Conservation (phyloP, 768 basidiomycete species). For the Trametes gibbosa region DNA sequence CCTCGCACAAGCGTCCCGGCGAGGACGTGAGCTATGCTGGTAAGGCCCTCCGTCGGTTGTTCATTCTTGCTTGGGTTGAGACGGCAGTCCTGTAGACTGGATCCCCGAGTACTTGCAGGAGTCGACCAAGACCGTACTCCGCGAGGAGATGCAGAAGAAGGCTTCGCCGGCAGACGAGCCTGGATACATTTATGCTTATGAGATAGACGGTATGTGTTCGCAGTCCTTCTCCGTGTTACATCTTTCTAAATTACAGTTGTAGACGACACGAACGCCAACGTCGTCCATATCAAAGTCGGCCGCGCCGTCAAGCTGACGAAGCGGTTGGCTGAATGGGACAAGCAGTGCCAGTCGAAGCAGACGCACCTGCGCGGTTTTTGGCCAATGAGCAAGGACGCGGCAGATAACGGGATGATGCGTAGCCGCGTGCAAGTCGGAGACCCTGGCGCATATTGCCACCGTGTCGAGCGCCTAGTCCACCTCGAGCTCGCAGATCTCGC, state of each 20-base stretch:
- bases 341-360: conserved; percentile 76
- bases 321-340: conserved; percentile 76
- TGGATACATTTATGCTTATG: conserved; percentile 82
- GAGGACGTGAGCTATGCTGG: conserved; percentile 10
- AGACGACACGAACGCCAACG: conserved; percentile 36
- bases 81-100: conserved; percentile 46
- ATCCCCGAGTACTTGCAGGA: conserved; percentile 62
- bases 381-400: conserved; percentile 51
- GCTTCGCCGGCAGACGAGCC: conserved; percentile 55
- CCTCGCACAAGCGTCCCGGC: conserved; percentile 13
- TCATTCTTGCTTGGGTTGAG: background rate
- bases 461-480: conserved; percentile 76
- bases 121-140: conserved; percentile 58
- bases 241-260: background rate
- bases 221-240: background rate
- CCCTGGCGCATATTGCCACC: conserved; percentile 65
- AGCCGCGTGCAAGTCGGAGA: conserved; percentile 62
- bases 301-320: conserved; percentile 70
- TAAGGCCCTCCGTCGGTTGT: background rate
- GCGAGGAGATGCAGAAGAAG: conserved; percentile 52
- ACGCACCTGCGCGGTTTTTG: conserved; percentile 74
- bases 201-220: conserved; percentile 62
- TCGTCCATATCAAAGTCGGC: conserved; percentile 75
- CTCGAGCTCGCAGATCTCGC: conserved; percentile 74
- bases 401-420: conserved; percentile 52